Evolutionary conservation across 805 yeast species (phyloP), one percentile per base, ranked within the genome.

Genomic region (Ascoidea asiatica): DNA sequence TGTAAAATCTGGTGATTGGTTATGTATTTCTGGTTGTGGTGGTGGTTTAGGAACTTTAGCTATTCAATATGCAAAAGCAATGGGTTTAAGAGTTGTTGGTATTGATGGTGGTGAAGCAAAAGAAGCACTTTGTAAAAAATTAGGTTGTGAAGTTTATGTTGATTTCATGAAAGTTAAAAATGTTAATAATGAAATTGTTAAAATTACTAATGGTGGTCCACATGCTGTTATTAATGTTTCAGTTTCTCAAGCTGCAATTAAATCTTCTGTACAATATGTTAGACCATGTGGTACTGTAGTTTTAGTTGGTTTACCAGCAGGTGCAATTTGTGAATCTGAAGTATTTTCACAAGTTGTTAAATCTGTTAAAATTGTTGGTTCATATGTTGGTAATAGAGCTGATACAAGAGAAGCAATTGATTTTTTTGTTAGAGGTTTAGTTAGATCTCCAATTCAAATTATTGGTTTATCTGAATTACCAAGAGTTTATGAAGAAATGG

Each of bases 311-410:
- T 66, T 85, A 53, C 95, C 95, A 50, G 85, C 87, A 8, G 77
- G 77, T 53, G 87, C 90, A 45, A 72, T 72, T 57, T 75, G 74
- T 52, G 68, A 70, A 50, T 75, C 86, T 18, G 70, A 75, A 41
- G 82, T 85, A 41, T 80, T 83, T 65, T 67, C 70, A 39, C 76
- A 81, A 38, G 92, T 85, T 44, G 79, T 81, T 51, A 81, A 73
- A 62, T 75, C 84, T 37, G 68, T 82, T 59, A 67, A 67, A 56
- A 78, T 84, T 60, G 73, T 70, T 59, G 94, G 92, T 49, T 83
- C 94, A 21, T 83, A 82, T 56, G 95, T 85, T 46, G 95, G 95
- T 50, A 84, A 82, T 74, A 79, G 92, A 64, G 82, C 81, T 45
- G 95, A 86, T 63, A 74, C 94, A 8, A 62, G 71, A 58, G 88